Evolutionary conservation across 2,329 filamentous ascomycete species (phyloP), one percentile per base, ranked within the genome.

Genomic region (Gremmenia infestans): DNA sequence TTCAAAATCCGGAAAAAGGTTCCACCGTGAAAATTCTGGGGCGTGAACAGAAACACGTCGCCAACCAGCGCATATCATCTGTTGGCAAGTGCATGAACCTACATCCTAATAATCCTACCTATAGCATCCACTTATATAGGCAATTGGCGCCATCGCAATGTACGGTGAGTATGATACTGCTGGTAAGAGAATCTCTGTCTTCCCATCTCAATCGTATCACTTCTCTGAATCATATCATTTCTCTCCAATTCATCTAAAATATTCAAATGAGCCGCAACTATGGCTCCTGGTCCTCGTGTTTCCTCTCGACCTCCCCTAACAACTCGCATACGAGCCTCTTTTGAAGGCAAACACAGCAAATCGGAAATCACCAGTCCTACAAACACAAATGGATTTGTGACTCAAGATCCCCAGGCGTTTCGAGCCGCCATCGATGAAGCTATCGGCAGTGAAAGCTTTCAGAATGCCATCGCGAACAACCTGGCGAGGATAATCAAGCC

Each of bases 221-320:
- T 56, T 39, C 48, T 23, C 15, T 45, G 22, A 22, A 28, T 48
- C 45, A 28, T 50, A 39, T 46, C 28, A 39, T 54, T 56, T 39
- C 48, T 23, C 15, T 45, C 22, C 15, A 46, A 25, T 49, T 35
- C 37, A 50, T 32, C 28, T 32, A 4, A 32, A 52, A 22, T 42
- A 23, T 48, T 54, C 22, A 47, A 43, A 58, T 60, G 55, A 53
- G 45, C 46, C n/a, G 28, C 49, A 51, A 53, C 56, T 52, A 60
- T 61, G 59, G 52, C 64, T 42, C 55, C 63, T 6, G 63, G 62
- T 52, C 64, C 67, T 37, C 63, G 67, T 35, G 66, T 67, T 12
- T 67, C 67, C 37, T 65, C 67, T 40, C 63, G 67, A 37, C 67
- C 67, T 12, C 67, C 67, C 40, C 61, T 70, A 48, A 62, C 67